Conservation (phyloP, 2,329 filamentous ascomycete species). For the Gliomastix tumulicola region DNA sequence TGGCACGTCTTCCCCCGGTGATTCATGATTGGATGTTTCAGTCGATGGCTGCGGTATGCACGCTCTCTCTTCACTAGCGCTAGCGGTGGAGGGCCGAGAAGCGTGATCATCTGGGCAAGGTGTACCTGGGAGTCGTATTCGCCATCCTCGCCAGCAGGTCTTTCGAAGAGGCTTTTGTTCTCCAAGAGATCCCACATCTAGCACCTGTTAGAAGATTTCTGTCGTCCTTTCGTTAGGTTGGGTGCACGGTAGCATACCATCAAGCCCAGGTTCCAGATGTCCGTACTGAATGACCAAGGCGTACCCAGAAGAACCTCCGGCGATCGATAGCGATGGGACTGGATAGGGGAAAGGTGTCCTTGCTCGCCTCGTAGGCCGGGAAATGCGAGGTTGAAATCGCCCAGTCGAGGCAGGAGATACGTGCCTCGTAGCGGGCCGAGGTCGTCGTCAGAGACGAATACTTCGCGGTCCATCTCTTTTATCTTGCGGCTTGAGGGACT, state of each 20-base stretch:
- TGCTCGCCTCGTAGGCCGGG: conserved; percentile 4
- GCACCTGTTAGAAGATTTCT: too few species aligned
- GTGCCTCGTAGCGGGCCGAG: conserved; percentile 8
- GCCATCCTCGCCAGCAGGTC: conserved; percentile 9
- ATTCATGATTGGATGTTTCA: conserved; percentile 2
- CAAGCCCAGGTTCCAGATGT: conserved; percentile 13
- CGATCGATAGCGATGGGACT: conserved; percentile 12
- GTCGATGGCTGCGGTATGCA: conserved; percentile 5
- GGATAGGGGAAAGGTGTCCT: conserved; percentile 9
- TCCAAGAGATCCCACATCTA: conserved; percentile 16
- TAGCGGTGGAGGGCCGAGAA: conserved; percentile 9
- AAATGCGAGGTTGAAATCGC: conserved; percentile 10
- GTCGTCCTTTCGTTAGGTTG: too few species aligned
- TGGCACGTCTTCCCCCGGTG: conserved; percentile 3
- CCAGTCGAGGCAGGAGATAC: conserved; percentile 7
- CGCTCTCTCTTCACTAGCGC: conserved; percentile 9
- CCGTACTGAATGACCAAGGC: conserved; percentile 10
- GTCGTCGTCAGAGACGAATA: conserved; percentile 9
- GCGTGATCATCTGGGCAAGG: conserved; percentile 11
- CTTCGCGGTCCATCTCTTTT: conserved; percentile 6
- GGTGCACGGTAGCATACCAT: too few species aligned
- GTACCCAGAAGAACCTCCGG: conserved; percentile 15
- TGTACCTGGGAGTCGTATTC: conserved; percentile 14
- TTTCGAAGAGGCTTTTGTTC: conserved; percentile 8
- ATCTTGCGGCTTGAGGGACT: conserved; percentile 5